These are phyloP conservation scores for Melaleuca alternifolia DNA, from an alignment of 345 rosid genomes.

Conservation along the genomic window DNA sequence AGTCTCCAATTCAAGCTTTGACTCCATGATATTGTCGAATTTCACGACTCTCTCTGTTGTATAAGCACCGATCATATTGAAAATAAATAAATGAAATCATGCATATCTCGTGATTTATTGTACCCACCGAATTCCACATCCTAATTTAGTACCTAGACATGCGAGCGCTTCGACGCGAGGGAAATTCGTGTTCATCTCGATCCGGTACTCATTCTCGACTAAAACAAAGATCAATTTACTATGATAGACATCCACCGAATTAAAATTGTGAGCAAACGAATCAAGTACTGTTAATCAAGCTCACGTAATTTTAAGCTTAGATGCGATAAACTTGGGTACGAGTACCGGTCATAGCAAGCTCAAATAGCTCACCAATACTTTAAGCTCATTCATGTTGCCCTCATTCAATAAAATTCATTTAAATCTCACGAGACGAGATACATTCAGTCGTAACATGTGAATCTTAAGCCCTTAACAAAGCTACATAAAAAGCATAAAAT, in stretches of 20 bases:
- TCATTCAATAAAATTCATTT: not conserved
- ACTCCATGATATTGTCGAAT: not conserved
- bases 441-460: no score
- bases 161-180: not conserved
- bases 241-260: not conserved
- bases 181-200: not conserved
- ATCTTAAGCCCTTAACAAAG: not conserved
- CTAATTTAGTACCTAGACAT: not conserved
- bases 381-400: not conserved
- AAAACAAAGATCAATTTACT: not conserved
- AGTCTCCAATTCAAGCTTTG: not conserved
- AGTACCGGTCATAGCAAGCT: not conserved
- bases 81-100: not conserved
- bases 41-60: not conserved
- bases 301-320: not conserved
- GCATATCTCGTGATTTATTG: not conserved
- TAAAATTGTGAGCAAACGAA: no score
- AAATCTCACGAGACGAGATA: no score
- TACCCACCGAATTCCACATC: not conserved
- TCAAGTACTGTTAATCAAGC: no score
- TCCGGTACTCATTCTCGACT: not conserved
- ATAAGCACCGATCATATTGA: not conserved
- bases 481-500: not conserved
- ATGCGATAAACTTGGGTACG: not conserved
- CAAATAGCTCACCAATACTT: not conserved